Evolutionary conservation across 2,329 filamentous ascomycete species (phyloP), one percentile per base, ranked within the genome.

Genomic region (Eutypella sp.): DNA sequence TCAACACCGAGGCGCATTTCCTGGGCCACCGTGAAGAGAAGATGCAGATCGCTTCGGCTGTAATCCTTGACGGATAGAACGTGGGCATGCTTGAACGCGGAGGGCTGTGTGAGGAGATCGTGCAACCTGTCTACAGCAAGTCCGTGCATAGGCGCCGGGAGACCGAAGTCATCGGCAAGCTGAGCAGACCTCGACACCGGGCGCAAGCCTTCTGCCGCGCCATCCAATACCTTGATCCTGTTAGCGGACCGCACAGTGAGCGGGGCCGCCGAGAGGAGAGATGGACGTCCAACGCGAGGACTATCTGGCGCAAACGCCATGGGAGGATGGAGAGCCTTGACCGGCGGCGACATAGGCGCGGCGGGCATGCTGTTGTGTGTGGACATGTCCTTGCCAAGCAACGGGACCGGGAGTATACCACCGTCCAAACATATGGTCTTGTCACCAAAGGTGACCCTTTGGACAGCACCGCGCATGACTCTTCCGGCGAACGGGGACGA

Each of bases 1-100:
- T 97, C 89, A 24, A 96, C 93, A 44, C 90, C 91, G 16, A 96
- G 80, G 24, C 92, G 87, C 91, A 99, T 97, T 72, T 99, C 93
- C 67, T 96, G 89, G 1, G 93, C 93, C 41, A 99, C 87, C 7
- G 92, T 95, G 76, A 99, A 97, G 41, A 99, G 81, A 50, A 95
- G 72, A 67, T 97, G 93, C 41, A 99, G 78, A 60, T 99, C 92
- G 16, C 87, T 78, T 40, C 91, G 85, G 41, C 76, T 84, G 73
- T 96, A 96, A 64, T 96, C 87, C 63, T 87, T 87, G 55, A 99
- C 93, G 1, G 92, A 96, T 40, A 96, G 74, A 40, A 99, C 87
- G 61, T 96, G 88, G 53, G 89, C 82, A 58, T 88, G 83, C 70
- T 91, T 95, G 78, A 97, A 96, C 0, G 85, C 79, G 3, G 91